Conservation (phyloP, 1,284 basidiomycete genomes). For the Fomitopsis schrenkii region DNA sequence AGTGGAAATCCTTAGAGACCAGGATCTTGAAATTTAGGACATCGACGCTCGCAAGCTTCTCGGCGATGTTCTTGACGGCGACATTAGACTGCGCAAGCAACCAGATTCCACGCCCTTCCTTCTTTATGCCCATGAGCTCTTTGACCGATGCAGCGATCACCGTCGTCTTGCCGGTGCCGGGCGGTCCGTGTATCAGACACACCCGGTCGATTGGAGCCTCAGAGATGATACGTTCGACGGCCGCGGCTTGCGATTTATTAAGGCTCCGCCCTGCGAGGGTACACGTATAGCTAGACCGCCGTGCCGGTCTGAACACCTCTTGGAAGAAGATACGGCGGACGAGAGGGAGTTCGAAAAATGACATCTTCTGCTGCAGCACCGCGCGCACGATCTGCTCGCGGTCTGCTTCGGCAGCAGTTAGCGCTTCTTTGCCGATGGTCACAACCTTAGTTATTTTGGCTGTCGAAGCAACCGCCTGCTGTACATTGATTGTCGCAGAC, state of each 20-base stretch:
- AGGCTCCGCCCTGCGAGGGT: slow-evolving; percentile 7
- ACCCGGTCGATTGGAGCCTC: not conserved
- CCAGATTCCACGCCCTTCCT: slow-evolving; percentile 19
- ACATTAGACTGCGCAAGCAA: slow-evolving; percentile 35
- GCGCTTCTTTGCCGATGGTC: slow-evolving; percentile 17
- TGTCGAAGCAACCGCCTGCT: slow-evolving; percentile 1
- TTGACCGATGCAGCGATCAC: slow-evolving; percentile 29
- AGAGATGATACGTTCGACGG: slow-evolving; percentile 13
- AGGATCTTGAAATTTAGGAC: slow-evolving; percentile 38
- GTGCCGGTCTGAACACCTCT: not conserved
- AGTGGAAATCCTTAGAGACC: slow-evolving; percentile 50
- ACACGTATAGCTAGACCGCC: not conserved
- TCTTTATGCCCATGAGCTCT: slow-evolving; percentile 8
- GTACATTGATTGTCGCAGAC: slow-evolving; percentile 7
- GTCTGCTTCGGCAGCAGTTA: slow-evolving; percentile 12
- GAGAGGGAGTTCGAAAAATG: slow-evolving; percentile 7
- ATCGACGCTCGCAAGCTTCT: slow-evolving; percentile 34
- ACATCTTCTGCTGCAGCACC: slow-evolving; percentile 3
- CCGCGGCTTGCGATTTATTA: slow-evolving; percentile 15
- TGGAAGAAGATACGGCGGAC: slow-evolving; percentile 5
- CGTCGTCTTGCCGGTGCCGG: slow-evolving; percentile 30
- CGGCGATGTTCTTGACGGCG: slow-evolving; percentile 51
- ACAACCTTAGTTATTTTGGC: slow-evolving; percentile 10
- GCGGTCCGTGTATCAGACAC: slow-evolving; percentile 17
- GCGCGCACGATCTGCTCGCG: slow-evolving; percentile 8